A percentile compares a stretch with the other conserved stretches of the same genome.
These are phyloP conservation scores for Puccinia hordei DNA, from an alignment of 1,284 basidiomycete species.

Conservation along the genomic window DNA sequence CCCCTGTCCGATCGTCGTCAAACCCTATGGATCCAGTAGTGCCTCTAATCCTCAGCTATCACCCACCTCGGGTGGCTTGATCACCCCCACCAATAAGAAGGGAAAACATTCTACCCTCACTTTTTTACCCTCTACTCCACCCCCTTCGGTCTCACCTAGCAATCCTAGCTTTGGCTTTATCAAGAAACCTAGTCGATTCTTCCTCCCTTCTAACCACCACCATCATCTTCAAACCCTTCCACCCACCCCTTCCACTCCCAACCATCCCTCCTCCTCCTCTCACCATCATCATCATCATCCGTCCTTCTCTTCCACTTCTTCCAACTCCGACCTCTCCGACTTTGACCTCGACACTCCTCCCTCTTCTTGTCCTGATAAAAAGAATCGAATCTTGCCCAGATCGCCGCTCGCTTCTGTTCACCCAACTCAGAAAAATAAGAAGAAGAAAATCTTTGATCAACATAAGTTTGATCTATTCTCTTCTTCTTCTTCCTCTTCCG, in stretches of 20 bases:
- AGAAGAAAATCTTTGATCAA: conserved; percentile 16
- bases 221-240: conserved; percentile 12
- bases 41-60: no score
- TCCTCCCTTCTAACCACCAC: background rate
- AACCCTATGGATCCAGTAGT: conserved; percentile 20
- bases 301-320: background rate
- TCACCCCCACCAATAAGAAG: conserved; percentile 34
- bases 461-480: conserved; percentile 34
- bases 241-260: conserved; percentile 33
- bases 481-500: no score
- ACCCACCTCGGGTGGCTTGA: background rate
- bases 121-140: conserved; percentile 43
- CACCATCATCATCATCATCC: background rate
- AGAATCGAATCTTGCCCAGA: background rate
- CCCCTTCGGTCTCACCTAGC: conserved; percentile 43
- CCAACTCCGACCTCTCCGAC: background rate
- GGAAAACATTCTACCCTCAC: conserved; percentile 21
- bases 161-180: conserved; percentile 38
- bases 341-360: no score
- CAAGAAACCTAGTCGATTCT: conserved; percentile 40
- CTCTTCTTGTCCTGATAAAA: no score
- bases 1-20: conserved; percentile 43
- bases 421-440: background rate
- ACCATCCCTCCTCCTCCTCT: conserved; percentile 3
- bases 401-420: background rate